phyloP scores from a whole-genome alignment of 148 eudicot species.

The Polygonum aviculare region DNA sequence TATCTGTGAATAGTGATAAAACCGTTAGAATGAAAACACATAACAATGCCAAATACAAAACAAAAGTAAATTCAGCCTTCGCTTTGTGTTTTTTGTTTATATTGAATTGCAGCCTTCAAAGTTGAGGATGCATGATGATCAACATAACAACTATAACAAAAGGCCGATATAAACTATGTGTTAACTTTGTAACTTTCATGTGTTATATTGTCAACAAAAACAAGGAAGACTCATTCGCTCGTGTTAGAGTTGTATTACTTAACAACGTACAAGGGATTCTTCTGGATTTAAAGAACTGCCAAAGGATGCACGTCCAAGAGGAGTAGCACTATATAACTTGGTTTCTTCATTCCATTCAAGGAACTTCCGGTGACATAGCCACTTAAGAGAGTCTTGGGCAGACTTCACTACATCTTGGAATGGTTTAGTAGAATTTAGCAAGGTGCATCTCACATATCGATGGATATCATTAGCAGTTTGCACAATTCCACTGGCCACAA shows the following conservation, averaged over 20 bases:
- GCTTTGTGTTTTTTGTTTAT: too few relatives aligned
- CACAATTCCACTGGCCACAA: constrained; percentile 95
- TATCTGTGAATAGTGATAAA: constrained; percentile 33
- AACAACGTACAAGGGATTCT: constrained; percentile 78
- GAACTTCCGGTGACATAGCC: constrained; percentile 90
- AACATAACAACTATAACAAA: background rate
- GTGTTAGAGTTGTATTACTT: background rate
- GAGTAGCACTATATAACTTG: constrained; percentile 78
- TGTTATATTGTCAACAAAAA: too few relatives aligned
- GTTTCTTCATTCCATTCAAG: constrained; percentile 95
- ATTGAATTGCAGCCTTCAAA: background rate
- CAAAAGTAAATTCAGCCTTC: background rate
- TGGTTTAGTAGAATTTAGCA: constrained; percentile 92
- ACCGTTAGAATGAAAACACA: background rate
- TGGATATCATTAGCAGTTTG: constrained; percentile 93
- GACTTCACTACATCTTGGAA: constrained; percentile 96
- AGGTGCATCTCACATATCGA: constrained; percentile 95
- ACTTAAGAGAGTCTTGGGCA: constrained; percentile 91
- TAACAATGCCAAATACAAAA: background rate
- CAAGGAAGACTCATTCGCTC: background rate
- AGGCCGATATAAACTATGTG: background rate
- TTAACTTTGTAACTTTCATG: background rate
- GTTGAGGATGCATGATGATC: background rate
- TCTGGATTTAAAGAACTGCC: constrained; percentile 96
- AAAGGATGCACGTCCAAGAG: constrained; percentile 93